Conservation (phyloP, 257 asterid genomes). For the Avicennia marina region DNA sequence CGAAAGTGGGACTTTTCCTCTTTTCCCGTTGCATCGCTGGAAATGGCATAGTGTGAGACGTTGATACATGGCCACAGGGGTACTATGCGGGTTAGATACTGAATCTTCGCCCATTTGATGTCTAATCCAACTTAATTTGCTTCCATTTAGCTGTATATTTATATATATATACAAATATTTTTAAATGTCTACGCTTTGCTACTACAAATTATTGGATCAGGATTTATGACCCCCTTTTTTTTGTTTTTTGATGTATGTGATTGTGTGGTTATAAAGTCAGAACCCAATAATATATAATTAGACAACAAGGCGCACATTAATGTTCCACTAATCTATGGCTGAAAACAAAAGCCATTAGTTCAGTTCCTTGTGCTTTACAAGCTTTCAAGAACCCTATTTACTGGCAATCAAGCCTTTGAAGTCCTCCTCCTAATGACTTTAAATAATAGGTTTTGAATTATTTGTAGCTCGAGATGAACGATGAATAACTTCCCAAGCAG, state of each 20-base stretch:
- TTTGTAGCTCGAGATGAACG: background rate
- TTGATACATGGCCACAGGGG: conserved; percentile 4
- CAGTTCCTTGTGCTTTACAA: background rate
- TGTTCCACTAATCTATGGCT: background rate
- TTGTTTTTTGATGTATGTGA: too few relatives aligned
- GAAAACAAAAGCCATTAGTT: background rate
- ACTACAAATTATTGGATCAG: too few relatives aligned
- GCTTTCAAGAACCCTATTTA: background rate
- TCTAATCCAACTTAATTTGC: conserved; percentile 1
- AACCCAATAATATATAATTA: background rate
- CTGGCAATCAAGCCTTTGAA: background rate
- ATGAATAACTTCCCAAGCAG: background rate
- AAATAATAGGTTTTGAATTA: background rate
- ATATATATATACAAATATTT: too few relatives aligned
- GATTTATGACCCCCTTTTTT: too few relatives aligned
- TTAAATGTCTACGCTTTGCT: too few relatives aligned
- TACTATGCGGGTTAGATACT: too few relatives aligned
- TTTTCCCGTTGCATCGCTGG: conserved; percentile 2
- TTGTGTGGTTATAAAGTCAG: background rate
- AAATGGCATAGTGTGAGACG: conserved; percentile 14
- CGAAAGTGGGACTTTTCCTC: background rate
- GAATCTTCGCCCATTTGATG: too few relatives aligned
- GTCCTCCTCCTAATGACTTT: background rate
- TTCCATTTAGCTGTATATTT: background rate
- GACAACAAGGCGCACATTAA: background rate